Evolutionary conservation across 2,329 filamentous ascomycete genomes (phyloP), one percentile per base, ranked within the genome.

Genomic region (Microdochium nivale): DNA sequence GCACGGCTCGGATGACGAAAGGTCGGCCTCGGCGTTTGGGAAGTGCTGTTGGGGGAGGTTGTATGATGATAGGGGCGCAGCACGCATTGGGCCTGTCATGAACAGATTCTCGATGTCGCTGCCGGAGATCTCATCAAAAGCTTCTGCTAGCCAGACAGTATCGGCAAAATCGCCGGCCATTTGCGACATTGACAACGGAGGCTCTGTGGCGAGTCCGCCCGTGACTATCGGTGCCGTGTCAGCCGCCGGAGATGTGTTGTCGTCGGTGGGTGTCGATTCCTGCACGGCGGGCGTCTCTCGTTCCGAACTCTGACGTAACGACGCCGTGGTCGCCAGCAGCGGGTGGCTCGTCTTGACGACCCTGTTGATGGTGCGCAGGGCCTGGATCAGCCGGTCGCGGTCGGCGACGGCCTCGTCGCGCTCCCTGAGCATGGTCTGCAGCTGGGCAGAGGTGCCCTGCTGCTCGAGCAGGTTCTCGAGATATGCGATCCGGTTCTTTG

Each of bases 311-410:
- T 19, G 7, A 19, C 16, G 7, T 40, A 33, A 9, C 9, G 13
- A 16, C 14, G 35, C 14, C 35, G 19, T 16, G 7, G 35, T 14
- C 10, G 40, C 19, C 19, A n/a, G 27, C n/a, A 13, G 24, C 16
- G 40, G 40, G n/a, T 23, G n/a, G 40, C 40, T 44, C 16, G 40
- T 23, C 19, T 44, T 44, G n/a, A 44, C 25, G 30, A 25, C 52
- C 24, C 16, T 47, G n/a, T 43, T 53, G 33, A n/a, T 51, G 24
- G 9, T 23, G 44, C n/a, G 25, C 48, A 47, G 52, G 46, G 13
- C 51, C 44, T 2, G 53, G 53, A 11, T 27, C 49, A 9, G 50
- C n/a, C 47, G 47, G 19, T 49, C 47, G 16, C 47, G 25, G 11
- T 49, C 47, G 16, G 25, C 32, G 47, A 35, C 32, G 25, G 32